Conservation (phyloP, 169 alveolate genomes). For the Babesia bigemina region DNA sequence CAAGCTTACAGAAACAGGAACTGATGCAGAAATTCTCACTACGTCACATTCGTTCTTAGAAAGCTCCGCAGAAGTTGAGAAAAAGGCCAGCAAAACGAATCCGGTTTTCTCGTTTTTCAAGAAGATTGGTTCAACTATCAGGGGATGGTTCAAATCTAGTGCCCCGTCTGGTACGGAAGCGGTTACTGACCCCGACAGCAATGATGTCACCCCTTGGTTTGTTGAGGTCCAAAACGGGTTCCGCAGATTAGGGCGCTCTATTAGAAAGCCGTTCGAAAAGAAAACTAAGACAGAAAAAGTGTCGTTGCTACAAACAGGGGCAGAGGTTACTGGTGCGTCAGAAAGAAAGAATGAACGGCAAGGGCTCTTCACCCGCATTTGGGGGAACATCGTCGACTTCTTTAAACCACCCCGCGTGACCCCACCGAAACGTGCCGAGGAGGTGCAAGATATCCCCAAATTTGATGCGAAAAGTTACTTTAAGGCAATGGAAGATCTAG, state of each 20-base stretch:
- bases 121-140: neutral
- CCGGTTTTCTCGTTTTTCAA: neutral
- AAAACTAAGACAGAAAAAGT: no score
- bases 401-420: neutral
- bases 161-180: no score
- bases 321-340: no score
- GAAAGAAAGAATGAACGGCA: no score
- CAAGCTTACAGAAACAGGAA: no score
- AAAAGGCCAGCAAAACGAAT: neutral
- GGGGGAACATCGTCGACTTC: neutral
- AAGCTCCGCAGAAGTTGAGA: neutral
- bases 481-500: neutral
- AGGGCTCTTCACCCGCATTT: neutral
- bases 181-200: no score
- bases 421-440: neutral
- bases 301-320: no score
- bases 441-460: neutral
- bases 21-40: neutral
- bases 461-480: slow-evolving; percentile 13
- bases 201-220: no score
- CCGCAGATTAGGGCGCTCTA: no score
- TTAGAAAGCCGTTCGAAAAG: no score
- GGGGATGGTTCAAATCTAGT: neutral
- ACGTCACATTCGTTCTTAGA: neutral
- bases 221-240: no score